These are phyloP conservation scores for Silene noctiflora DNA, from an alignment of 179 eudicot species.

Conservation along the genomic window DNA sequence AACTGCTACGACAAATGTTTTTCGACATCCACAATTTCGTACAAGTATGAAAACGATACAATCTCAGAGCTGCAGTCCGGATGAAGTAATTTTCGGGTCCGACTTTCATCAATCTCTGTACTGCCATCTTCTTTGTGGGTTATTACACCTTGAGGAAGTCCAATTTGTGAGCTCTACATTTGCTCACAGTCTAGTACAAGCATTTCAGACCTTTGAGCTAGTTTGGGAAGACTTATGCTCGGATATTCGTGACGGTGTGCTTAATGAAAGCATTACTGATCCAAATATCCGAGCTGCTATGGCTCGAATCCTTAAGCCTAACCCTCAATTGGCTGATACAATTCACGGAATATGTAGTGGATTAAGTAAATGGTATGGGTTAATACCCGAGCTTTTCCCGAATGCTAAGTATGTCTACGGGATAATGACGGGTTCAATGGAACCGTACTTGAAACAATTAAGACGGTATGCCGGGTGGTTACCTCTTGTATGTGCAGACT, in stretches of 20 bases:
- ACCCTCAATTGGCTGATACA: slow-evolving; percentile 62
- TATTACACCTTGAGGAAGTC: slow-evolving; percentile 48
- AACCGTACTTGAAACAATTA: slow-evolving; percentile 72
- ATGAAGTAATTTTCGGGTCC: slow-evolving; percentile 76
- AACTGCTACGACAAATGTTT: slow-evolving; percentile 85
- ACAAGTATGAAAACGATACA: slow-evolving; percentile 54
- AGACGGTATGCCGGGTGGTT: slow-evolving; percentile 79
- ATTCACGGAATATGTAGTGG: slow-evolving; percentile 44
- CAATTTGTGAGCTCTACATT: slow-evolving; percentile 73
- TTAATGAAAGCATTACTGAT: slow-evolving; percentile 46
- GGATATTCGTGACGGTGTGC: slow-evolving; percentile 57
- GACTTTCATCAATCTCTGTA: slow-evolving; percentile 82
- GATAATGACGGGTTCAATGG: slow-evolving; percentile 95
- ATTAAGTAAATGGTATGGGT: slow-evolving; percentile 72
- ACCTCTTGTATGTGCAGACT: slow-evolving; percentile 73
- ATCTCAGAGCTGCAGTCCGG: slow-evolving; percentile 77
- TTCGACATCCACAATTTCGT: slow-evolving; percentile 46
- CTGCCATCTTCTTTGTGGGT: slow-evolving; percentile 87
- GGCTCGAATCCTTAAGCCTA: slow-evolving; percentile 54
- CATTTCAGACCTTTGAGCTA: slow-evolving; percentile 66
- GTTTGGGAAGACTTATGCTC: slow-evolving; percentile 66
- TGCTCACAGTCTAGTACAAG: slow-evolving; percentile 79
- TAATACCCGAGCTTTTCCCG: slow-evolving; percentile 75
- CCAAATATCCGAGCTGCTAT: slow-evolving; percentile 52
- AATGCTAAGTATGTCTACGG: slow-evolving; percentile 80